These are phyloP conservation scores for Fereydounia khargensis DNA, from an alignment of 1,284 basidiomycete species.

Conservation along the genomic window DNA sequence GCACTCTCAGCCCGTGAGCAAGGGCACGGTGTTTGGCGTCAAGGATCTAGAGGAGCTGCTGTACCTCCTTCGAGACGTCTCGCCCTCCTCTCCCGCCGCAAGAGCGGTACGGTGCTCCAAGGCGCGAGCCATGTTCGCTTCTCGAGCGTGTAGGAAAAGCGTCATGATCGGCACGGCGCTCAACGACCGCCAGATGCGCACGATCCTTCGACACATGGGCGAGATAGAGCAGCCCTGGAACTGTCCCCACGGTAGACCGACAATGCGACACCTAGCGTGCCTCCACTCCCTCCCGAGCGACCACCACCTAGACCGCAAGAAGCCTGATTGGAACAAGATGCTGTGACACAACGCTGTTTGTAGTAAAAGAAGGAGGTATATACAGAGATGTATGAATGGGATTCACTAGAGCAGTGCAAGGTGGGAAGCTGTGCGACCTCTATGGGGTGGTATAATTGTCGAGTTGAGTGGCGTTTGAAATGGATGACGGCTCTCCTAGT, in stretches of 20 bases:
- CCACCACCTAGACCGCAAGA: no score
- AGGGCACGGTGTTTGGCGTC: slow-evolving; percentile 76
- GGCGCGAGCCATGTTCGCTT: slow-evolving; percentile 93
- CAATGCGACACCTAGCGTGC: slow-evolving; percentile 68
- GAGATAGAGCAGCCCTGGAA: slow-evolving; percentile 96
- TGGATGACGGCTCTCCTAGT: no score
- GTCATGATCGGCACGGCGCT: slow-evolving; percentile 92
- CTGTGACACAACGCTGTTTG: no score
- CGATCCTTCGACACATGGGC: slow-evolving; percentile 84
- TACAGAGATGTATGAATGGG: no score
- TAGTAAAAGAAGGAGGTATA: no score
- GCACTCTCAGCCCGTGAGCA: slow-evolving; percentile 84
- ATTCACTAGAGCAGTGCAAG: no score
- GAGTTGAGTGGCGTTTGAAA: no score
- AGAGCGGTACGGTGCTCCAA: slow-evolving; percentile 82
- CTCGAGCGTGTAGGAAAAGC: slow-evolving; percentile 89
- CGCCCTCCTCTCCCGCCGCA: slow-evolving; percentile 63
- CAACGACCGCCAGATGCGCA: slow-evolving; percentile 73
- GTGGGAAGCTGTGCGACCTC: no score
- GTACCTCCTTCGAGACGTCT: slow-evolving; percentile 75
- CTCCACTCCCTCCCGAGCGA: slow-evolving; percentile 16
- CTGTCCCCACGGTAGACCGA: slow-evolving; percentile 92
- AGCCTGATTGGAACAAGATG: no score
- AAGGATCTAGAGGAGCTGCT: slow-evolving; percentile 90
- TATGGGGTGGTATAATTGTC: no score